Base-by-base conservation (phyloP, 208 protist genomes). In the Leishmania major region DNA sequence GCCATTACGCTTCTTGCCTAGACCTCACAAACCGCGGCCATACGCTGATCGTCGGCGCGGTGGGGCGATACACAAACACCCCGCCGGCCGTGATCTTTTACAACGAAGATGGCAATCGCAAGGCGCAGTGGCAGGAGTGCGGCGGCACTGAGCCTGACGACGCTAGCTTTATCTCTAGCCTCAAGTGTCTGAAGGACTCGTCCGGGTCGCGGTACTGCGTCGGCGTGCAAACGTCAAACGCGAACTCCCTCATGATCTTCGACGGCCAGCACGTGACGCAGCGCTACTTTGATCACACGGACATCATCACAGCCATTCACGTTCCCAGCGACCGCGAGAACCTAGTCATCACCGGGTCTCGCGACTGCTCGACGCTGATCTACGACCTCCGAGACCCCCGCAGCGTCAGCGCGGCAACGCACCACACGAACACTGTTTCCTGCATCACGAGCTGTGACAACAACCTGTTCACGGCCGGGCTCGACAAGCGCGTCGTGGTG, bases 1-100 rank as follows among this genome's bases (percentile, higher is more conserved):
- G 89, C 60, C 95, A 96, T 76, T 97, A 96, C 87, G 95, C 95
- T 67, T 91, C 93, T 15, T 95, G 93, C 25, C 89, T 97, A 31
- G 95, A 96, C 76, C 78, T 97, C 74, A 87, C 93, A 17, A 95
- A 93, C 81, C 87, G 88, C 75, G 93, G 93, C 7, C 88, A 89
- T 53, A 89, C 87, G 25, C 85, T 97, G 28, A 89, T 97, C 75
- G 95, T 96, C 17, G 95, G 93, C 45, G 88, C 90, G 22, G 92
- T 94, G 1, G 90, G 93, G 70, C 81, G 86, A 59, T 74, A 84
- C 49, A 25, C 78, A 15, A 84, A 81, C 72, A 92, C 89, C 19
- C 83, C 89, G 7, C 94, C 94, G 13, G 95, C 93, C 25, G 89
- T 97, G 66, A 90, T 97, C 75, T 79, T 95, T 22, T 97, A 97